A percentile compares a stretch with the other conserved stretches of the same genome.
phyloP scores from a whole-genome alignment of 2,329 filamentous ascomycete genomes.

The Catunica adiposa region DNA sequence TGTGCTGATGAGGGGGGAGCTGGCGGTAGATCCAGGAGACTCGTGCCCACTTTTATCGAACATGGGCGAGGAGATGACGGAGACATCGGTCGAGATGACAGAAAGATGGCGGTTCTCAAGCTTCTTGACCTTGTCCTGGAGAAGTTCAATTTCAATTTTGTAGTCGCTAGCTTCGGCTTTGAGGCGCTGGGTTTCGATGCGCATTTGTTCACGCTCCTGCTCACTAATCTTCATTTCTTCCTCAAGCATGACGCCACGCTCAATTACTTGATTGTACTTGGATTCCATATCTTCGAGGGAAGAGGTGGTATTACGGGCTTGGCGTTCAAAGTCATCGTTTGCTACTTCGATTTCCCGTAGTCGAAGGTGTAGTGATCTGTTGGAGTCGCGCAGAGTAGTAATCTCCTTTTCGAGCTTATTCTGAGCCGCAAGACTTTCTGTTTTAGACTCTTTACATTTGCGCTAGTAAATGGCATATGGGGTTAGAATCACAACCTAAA shows the following conservation, averaged over 20 bases:
- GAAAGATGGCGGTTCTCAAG: constrained; percentile 41
- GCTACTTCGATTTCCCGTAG: constrained; percentile 91
- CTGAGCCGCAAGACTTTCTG: constrained; percentile 71
- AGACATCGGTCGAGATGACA: constrained; percentile 44
- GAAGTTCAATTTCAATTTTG: constrained; percentile 86
- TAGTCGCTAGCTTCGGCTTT: constrained; percentile 84
- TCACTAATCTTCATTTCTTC: constrained; percentile 86
- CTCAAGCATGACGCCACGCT: constrained; percentile 81
- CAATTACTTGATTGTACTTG: constrained; percentile 90
- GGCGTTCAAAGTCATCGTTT: constrained; percentile 95
- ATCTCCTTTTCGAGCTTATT: constrained; percentile 88
- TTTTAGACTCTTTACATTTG: constrained; percentile 91
- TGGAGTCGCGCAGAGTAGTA: constrained; percentile 71
- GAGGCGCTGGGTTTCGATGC: constrained; percentile 80
- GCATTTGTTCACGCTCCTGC: constrained; percentile 72
- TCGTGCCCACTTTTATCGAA: constrained; percentile 49
- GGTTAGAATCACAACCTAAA: no score
- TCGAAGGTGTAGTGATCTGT: constrained; percentile 64
- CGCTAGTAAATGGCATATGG: constrained; percentile 35
- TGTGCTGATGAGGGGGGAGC: constrained; percentile 78
- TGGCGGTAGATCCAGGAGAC: constrained; percentile 72
- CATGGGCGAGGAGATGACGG: constrained; percentile 49
- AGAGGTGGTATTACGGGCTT: constrained; percentile 87
- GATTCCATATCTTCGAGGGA: constrained; percentile 93
- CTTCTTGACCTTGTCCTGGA: constrained; percentile 83